These are phyloP conservation scores for Ananas comosus DNA, from an alignment of 176 grass and related monocot genomes.

Conservation along the genomic window DNA sequence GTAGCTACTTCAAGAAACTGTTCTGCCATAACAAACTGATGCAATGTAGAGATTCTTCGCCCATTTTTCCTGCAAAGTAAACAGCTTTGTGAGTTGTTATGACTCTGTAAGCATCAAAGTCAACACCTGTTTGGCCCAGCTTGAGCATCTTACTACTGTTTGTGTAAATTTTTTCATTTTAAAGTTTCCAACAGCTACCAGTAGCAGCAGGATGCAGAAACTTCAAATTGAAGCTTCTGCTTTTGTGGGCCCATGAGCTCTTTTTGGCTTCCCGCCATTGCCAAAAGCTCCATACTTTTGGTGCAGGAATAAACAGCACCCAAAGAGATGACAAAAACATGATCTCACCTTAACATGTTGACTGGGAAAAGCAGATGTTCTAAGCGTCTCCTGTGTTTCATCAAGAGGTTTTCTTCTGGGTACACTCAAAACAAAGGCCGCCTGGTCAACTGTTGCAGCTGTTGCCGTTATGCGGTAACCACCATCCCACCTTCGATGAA, in stretches of 20 bases:
- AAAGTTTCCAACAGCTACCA: too few species aligned
- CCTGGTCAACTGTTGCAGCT: slow-evolving; percentile 81
- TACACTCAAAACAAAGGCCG: slow-evolving; percentile 71
- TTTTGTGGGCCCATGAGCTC: too few species aligned
- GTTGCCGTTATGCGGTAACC: slow-evolving; percentile 77
- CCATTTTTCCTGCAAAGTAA: slow-evolving; percentile 78
- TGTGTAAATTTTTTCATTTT: too few species aligned
- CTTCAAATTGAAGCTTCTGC: neutral
- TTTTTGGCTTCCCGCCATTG: too few species aligned
- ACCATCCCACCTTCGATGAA: slow-evolving; percentile 81
- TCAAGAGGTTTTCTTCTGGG: slow-evolving; percentile 80
- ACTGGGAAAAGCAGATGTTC: slow-evolving; percentile 91
- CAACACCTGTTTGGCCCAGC: neutral
- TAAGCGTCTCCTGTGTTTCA: slow-evolving; percentile 93
- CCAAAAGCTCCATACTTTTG: neutral
- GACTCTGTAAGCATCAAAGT: slow-evolving; percentile 5
- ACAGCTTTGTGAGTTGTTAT: slow-evolving; percentile 10
- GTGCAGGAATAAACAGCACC: neutral
- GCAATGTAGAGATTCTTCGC: slow-evolving; percentile 80
- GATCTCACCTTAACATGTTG: slow-evolving; percentile 82
- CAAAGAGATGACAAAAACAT: neutral
- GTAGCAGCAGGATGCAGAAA: too few species aligned
- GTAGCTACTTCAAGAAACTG: slow-evolving; percentile 39
- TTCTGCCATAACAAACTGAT: slow-evolving; percentile 94
- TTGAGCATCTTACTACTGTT: neutral